Conservation (phyloP, 2,329 filamentous ascomycete genomes). For the Epichloe bromicola region DNA sequence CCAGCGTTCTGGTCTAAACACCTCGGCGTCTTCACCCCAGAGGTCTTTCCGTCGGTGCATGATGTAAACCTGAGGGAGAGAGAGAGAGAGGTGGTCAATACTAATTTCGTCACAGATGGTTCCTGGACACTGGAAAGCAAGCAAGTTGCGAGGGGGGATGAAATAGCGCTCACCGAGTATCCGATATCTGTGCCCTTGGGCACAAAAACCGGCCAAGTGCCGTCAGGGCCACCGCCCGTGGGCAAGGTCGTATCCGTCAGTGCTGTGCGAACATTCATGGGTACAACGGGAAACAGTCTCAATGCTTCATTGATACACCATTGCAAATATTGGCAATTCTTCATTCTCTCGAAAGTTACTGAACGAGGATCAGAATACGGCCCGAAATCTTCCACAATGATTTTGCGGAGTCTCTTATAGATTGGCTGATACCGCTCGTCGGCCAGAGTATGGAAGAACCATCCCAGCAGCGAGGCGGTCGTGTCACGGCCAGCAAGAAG, state of each 20-base stretch:
- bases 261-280: slow-evolving; percentile 33
- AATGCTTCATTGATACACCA: slow-evolving; percentile 22
- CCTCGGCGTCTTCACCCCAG: slow-evolving; percentile 25
- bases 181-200: slow-evolving; percentile 28
- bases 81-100: no score
- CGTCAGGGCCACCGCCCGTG: slow-evolving; percentile 34
- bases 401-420: slow-evolving; percentile 28
- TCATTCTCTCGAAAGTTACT: slow-evolving; percentile 10
- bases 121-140: no score
- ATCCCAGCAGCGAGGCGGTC: slow-evolving; percentile 36
- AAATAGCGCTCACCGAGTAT: slow-evolving; percentile 13
- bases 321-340: slow-evolving; percentile 10
- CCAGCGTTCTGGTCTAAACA: slow-evolving; percentile 31
- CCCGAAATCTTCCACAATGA: slow-evolving; percentile 37
- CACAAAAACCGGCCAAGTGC: slow-evolving; percentile 32
- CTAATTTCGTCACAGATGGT: no score
- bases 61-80: slow-evolving; percentile 13
- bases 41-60: slow-evolving; percentile 26
- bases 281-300: slow-evolving; percentile 33
- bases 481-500: slow-evolving; percentile 42
- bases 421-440: slow-evolving; percentile 20
- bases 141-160: no score
- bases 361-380: not conserved
- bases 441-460: slow-evolving; percentile 31
- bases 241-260: slow-evolving; percentile 35